Conservation (phyloP, 2,329 filamentous ascomycete species). For the Xylaria multiplex region DNA sequence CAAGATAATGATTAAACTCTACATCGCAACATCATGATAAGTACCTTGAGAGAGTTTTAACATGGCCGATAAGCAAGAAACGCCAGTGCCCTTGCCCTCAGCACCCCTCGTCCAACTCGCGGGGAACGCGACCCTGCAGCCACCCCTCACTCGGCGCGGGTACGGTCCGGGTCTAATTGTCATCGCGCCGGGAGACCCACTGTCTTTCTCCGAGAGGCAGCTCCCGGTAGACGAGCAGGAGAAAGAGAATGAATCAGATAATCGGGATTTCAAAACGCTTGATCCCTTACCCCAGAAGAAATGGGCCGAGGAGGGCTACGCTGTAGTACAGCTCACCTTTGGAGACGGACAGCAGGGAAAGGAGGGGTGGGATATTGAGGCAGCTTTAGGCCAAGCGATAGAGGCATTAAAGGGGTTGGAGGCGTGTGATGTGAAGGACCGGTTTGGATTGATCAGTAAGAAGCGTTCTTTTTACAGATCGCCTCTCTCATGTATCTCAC, state of each 20-base stretch:
- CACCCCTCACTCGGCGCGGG: conserved; percentile 51
- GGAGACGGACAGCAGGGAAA: conserved; percentile 29
- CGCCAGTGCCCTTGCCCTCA: conserved; percentile 28
- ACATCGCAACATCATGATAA: background rate
- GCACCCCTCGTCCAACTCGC: conserved; percentile 31
- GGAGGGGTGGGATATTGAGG: conserved; percentile 30
- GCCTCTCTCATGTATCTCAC: background rate
- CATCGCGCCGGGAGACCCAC: conserved; percentile 39
- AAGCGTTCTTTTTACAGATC: background rate
- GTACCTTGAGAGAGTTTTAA: background rate
- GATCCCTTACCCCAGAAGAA: conserved; percentile 68
- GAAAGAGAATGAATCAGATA: background rate
- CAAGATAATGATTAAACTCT: background rate
- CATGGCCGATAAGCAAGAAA: conserved; percentile 27
- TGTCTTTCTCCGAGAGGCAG: conserved; percentile 38
- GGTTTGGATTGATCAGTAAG: conserved; percentile 54
- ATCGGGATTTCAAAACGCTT: conserved; percentile 40
- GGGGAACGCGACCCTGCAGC: conserved; percentile 34
- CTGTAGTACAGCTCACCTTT: conserved; percentile 64
- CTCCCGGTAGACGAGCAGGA: background rate
- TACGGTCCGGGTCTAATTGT: conserved; percentile 53
- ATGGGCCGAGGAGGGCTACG: conserved; percentile 77
- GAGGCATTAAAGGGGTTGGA: conserved; percentile 39
- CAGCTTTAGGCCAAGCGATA: conserved; percentile 23
- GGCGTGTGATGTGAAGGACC: conserved; percentile 52